These are phyloP conservation scores for Globisporangium mamillatum DNA, from an alignment of 352 stramenopile species.

Conservation along the genomic window DNA sequence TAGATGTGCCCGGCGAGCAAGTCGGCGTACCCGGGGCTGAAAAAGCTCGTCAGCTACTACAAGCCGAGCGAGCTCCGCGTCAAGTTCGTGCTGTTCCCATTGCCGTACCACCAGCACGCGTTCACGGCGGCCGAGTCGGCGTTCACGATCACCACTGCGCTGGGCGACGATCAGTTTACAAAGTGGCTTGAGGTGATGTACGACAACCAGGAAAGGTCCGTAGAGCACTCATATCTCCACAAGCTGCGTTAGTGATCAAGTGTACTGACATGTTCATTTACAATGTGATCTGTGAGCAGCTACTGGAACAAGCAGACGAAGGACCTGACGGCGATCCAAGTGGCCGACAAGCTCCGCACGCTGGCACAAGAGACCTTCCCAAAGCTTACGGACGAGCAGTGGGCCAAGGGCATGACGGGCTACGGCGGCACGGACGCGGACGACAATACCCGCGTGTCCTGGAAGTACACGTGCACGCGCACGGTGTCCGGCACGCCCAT, in stretches of 20 bases:
- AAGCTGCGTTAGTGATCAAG: background rate
- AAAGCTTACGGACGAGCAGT: conserved; percentile 54
- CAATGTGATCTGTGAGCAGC: conserved; percentile 20
- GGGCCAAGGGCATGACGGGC: conserved; percentile 68
- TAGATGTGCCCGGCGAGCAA: conserved; percentile 78
- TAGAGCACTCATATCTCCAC: background rate
- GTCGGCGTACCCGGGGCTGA: conserved; percentile 60
- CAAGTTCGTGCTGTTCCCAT: conserved; percentile 68
- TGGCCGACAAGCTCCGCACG: conserved; percentile 49
- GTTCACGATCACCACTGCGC: conserved; percentile 58
- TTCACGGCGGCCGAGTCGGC: conserved; percentile 60
- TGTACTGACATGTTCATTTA: background rate
- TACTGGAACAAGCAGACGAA: conserved; percentile 85
- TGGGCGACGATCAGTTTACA: conserved; percentile 54
- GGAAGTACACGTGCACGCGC: conserved; percentile 82
- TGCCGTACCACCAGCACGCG: conserved; percentile 79
- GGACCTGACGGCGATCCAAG: conserved; percentile 64
- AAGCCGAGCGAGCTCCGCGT: conserved; percentile 53
- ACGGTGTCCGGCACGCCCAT: conserved; percentile 69
- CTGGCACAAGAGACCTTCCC: conserved; percentile 75
- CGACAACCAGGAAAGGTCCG: conserved; percentile 68
- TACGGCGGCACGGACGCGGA: conserved; percentile 74
- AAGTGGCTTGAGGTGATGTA: conserved; percentile 80
- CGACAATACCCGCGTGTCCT: conserved; percentile 49
- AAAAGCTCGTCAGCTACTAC: conserved; percentile 57